Evolutionary conservation across 2,329 filamentous ascomycete species (phyloP).

Genomic region (Pseudogymnoascus sp.): DNA sequence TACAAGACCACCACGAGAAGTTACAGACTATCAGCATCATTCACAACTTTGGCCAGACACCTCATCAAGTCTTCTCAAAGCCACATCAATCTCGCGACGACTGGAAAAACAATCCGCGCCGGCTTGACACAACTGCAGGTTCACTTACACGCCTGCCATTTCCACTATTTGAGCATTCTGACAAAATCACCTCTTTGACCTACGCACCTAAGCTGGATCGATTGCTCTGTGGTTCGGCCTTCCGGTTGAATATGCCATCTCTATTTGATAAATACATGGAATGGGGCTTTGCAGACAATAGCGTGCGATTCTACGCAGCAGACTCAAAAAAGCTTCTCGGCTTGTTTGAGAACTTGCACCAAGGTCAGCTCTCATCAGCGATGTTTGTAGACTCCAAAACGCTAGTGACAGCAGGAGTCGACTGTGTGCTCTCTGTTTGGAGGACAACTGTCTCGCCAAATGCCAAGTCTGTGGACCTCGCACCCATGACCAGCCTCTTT

Average conservation of each 20-base stretch:
- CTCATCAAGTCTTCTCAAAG: constrained; percentile 83
- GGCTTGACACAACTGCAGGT: constrained; percentile 71
- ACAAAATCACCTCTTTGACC: constrained; percentile 70
- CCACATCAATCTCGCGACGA: constrained; percentile 72
- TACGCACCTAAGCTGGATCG: constrained; percentile 75
- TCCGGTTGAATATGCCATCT: constrained; percentile 80
- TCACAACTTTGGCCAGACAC: constrained; percentile 97
- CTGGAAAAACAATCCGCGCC: constrained; percentile 51
- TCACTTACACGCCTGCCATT: constrained; percentile 71
- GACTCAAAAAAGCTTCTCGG: constrained; percentile 78
- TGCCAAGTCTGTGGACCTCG: constrained; percentile 66
- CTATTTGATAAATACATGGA: constrained; percentile 84
- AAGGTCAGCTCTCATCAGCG: constrained; percentile 77
- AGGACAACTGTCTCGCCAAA: constrained; percentile 51
- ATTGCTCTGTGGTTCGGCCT: constrained; percentile 73
- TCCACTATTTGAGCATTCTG: constrained; percentile 62
- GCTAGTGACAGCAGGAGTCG: constrained; percentile 82
- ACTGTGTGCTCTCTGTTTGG: constrained; percentile 86
- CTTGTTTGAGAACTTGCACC: constrained; percentile 87
- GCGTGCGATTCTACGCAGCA: constrained; percentile 80
- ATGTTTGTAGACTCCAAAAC: constrained; percentile 85
- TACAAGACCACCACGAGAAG: constrained; percentile 79
- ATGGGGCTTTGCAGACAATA: constrained; percentile 93
- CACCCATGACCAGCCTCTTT: constrained; percentile 73
- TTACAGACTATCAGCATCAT: constrained; percentile 90